phyloP scores from a whole-genome alignment of 179 eudicot genomes.

The Gypsophila paniculata region DNA sequence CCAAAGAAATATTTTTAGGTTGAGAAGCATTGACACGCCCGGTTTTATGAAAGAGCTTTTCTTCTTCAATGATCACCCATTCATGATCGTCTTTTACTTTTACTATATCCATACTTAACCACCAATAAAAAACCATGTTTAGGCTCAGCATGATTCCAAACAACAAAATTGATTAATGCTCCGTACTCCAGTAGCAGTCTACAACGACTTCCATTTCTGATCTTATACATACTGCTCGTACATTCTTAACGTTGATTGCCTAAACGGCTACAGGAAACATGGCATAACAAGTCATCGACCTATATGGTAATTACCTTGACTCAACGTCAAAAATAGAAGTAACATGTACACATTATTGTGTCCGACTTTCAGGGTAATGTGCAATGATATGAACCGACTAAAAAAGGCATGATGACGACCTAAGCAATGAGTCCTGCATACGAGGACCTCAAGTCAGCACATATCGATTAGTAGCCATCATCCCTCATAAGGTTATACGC shows the following conservation, averaged over 20 bases:
- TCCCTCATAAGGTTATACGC: no score
- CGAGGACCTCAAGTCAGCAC: no score
- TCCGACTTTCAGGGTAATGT: no score
- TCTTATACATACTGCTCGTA: neutral
- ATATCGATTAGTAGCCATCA: no score
- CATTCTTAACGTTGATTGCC: neutral
- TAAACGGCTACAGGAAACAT: no score
- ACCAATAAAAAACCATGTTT: neutral
- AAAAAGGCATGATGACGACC: no score
- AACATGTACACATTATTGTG: no score
- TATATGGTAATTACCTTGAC: no score
- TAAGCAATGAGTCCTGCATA: no score
- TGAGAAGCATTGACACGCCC: conserved; percentile 70
- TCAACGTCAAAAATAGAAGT: no score
- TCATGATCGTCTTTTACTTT: conserved; percentile 79
- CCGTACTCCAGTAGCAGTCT: neutral
- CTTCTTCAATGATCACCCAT: conserved; percentile 84
- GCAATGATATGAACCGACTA: no score
- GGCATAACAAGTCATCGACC: no score
- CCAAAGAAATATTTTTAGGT: conserved; percentile 64
- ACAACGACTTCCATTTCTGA: neutral
- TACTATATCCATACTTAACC: conserved; percentile 75
- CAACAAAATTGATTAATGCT: neutral
- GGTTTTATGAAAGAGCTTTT: conserved; percentile 68
- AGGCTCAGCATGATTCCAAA: neutral